phyloP scores from a whole-genome alignment of 108 stramenopile species.

The Pseudonitzschia delicatissima region DNA sequence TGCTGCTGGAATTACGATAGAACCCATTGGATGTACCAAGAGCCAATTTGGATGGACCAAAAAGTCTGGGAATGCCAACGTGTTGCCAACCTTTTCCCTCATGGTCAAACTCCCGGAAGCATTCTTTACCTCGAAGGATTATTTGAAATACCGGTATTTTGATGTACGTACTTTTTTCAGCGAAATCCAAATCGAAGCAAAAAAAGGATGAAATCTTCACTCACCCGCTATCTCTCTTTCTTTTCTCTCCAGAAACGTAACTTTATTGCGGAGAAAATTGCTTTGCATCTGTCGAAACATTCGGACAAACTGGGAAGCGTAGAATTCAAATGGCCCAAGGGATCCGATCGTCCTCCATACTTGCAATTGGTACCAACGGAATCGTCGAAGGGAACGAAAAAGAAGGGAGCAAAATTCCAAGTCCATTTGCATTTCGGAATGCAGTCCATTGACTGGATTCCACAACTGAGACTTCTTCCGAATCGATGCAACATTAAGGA shows the following conservation, averaged over 20 bases:
- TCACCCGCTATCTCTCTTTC: background rate
- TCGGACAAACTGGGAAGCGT: slow-evolving; percentile 19
- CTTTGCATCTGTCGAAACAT: slow-evolving; percentile 50
- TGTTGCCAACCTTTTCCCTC: slow-evolving; percentile 67
- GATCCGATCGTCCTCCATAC: slow-evolving; percentile 36
- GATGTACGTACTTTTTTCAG: slow-evolving; percentile 58
- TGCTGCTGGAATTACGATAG: background rate
- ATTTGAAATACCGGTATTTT: slow-evolving; percentile 67
- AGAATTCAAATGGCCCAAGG: slow-evolving; percentile 44
- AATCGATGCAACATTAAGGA: slow-evolving; percentile 67
- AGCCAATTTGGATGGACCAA: slow-evolving; percentile 50
- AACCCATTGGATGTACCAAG: slow-evolving; percentile 29
- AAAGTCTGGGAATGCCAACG: slow-evolving; percentile 65
- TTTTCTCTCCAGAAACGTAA: slow-evolving; percentile 65
- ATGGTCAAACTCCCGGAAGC: slow-evolving; percentile 47
- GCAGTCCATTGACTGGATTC: slow-evolving; percentile 66
- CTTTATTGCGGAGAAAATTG: slow-evolving; percentile 53
- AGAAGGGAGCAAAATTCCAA: slow-evolving; percentile 53
- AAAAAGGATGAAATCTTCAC: background rate
- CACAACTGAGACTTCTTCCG: slow-evolving; percentile 71
- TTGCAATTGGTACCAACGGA: slow-evolving; percentile 49
- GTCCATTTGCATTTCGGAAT: slow-evolving; percentile 76
- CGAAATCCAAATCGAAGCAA: background rate
- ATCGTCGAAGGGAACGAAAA: slow-evolving; percentile 11
- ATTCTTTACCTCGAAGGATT: slow-evolving; percentile 67